Conservation (phyloP, 1,284 basidiomycete species). For the Cryptococcus depauperatus region DNA sequence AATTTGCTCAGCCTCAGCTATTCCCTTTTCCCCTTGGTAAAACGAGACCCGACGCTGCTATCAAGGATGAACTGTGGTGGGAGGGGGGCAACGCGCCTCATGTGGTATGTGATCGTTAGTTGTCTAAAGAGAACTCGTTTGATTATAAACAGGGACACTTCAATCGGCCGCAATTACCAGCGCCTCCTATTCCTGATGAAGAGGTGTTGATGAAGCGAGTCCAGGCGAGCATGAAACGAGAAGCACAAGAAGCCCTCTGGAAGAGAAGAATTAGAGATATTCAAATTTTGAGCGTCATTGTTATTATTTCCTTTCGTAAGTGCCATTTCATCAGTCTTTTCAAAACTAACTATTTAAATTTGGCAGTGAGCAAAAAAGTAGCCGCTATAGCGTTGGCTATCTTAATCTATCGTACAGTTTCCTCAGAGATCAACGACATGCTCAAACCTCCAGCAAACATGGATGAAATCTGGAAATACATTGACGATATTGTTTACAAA, state of each 20-base stretch:
- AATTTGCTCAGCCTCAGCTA: slow-evolving; percentile 25
- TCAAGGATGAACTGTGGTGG: slow-evolving; percentile 38
- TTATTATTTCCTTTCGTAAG: slow-evolving; percentile 29
- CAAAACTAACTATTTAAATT: background rate
- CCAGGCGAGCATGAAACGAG: slow-evolving; percentile 25
- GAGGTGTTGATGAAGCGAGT: slow-evolving; percentile 19
- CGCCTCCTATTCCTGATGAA: slow-evolving; percentile 15
- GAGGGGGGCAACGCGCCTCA: slow-evolving; percentile 38
- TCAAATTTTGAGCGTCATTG: slow-evolving; percentile 24
- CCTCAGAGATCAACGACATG: slow-evolving; percentile 28
- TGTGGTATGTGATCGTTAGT: slow-evolving; percentile 21
- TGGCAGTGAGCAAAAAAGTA: slow-evolving; percentile 22
- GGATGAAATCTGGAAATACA: slow-evolving; percentile 15
- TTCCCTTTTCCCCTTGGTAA: slow-evolving; percentile 38
- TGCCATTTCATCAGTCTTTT: background rate
- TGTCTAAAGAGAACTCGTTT: background rate
- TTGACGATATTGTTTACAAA: slow-evolving; percentile 14
- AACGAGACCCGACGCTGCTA: slow-evolving; percentile 23
- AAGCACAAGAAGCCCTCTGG: slow-evolving; percentile 27
- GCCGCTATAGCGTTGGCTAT: slow-evolving; percentile 21
- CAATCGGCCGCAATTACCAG: slow-evolving; percentile 24
- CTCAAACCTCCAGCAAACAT: slow-evolving; percentile 24
- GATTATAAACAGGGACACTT: slow-evolving; percentile 26
- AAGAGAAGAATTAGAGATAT: slow-evolving; percentile 26
- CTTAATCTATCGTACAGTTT: slow-evolving; percentile 27